phyloP scores from a whole-genome alignment of 176 grass and related monocot genomes.

The Oryza brachyantha region DNA sequence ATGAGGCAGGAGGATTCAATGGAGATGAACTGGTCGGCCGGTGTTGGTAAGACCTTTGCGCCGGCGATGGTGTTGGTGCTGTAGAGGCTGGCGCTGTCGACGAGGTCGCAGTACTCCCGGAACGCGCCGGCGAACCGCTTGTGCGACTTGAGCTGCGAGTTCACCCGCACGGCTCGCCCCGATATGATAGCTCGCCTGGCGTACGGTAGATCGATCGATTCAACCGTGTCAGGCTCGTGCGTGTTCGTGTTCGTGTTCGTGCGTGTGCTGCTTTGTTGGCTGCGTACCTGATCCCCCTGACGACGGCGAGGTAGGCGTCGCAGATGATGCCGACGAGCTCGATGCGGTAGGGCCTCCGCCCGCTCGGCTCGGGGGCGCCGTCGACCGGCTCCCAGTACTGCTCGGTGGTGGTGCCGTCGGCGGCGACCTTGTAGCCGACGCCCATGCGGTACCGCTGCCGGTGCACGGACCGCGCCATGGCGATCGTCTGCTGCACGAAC shows the following conservation, averaged over 20 bases:
- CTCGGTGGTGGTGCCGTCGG: slow-evolving; percentile 65
- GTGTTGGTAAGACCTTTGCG: slow-evolving; percentile 45
- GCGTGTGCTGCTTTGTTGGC: too few relatives aligned
- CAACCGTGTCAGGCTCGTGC: neutral
- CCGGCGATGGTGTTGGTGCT: slow-evolving; percentile 74
- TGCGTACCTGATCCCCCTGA: slow-evolving; percentile 72
- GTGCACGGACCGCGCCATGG: slow-evolving; percentile 82
- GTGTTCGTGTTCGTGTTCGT: neutral
- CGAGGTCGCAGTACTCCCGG: slow-evolving; percentile 72
- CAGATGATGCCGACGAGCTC: slow-evolving; percentile 85
- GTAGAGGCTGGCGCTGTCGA: slow-evolving; percentile 82
- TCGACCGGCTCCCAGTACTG: slow-evolving; percentile 81
- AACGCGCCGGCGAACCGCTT: slow-evolving; percentile 79
- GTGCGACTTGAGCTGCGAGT: slow-evolving; percentile 88
- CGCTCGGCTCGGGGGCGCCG: neutral
- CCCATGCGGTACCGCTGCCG: slow-evolving; percentile 86
- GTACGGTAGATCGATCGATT: neutral
- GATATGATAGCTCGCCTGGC: slow-evolving; percentile 84
- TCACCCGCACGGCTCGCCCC: slow-evolving; percentile 80
- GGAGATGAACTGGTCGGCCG: neutral
- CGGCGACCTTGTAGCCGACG: slow-evolving; percentile 69
- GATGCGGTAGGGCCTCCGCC: slow-evolving; percentile 75
- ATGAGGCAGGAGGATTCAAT: neutral
- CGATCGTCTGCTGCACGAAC: slow-evolving; percentile 82
- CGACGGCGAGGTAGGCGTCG: slow-evolving; percentile 87